Conservation (phyloP, 169 alveolate genomes). For the Prorocentrum cordatum region DNA sequence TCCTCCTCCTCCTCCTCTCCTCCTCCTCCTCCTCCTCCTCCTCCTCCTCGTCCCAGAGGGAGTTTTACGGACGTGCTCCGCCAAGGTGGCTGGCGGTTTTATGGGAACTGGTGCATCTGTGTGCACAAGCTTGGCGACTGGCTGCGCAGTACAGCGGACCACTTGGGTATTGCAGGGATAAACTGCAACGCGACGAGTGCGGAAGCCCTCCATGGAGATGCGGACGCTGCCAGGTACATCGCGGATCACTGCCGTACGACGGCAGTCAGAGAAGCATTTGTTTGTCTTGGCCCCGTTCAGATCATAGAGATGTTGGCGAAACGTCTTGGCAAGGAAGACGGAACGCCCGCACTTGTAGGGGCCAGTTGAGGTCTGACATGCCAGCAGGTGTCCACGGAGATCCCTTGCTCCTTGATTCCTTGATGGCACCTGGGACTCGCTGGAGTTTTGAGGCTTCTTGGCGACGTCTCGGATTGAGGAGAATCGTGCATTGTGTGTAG, state of each 20-base stretch:
- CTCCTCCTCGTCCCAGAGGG: too few species aligned
- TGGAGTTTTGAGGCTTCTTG: too few species aligned
- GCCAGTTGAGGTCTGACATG: not conserved
- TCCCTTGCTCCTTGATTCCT: not conserved
- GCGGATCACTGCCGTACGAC: not conserved
- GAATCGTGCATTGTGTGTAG: too few species aligned
- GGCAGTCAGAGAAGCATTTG: not conserved
- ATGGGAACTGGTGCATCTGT: slow-evolving; percentile 2
- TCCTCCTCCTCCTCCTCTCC: too few species aligned
- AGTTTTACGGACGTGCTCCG: too few species aligned
- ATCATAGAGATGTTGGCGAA: not conserved
- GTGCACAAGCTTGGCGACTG: not conserved
- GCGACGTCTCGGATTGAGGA: too few species aligned
- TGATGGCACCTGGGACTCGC: not conserved
- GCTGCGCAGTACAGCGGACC: not conserved
- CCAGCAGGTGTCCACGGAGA: not conserved
- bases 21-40: too few species aligned
- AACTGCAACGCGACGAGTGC: not conserved
- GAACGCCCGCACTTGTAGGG: too few species aligned
- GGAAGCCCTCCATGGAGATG: not conserved
- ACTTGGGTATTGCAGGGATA: not conserved
- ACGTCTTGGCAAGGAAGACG: not conserved
- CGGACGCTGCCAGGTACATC: not conserved
- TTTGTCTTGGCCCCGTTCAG: not conserved
- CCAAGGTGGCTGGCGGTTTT: too few species aligned